Evolutionary conservation across 148 eudicot species (phyloP).

Genomic region (Spergularia marina): DNA sequence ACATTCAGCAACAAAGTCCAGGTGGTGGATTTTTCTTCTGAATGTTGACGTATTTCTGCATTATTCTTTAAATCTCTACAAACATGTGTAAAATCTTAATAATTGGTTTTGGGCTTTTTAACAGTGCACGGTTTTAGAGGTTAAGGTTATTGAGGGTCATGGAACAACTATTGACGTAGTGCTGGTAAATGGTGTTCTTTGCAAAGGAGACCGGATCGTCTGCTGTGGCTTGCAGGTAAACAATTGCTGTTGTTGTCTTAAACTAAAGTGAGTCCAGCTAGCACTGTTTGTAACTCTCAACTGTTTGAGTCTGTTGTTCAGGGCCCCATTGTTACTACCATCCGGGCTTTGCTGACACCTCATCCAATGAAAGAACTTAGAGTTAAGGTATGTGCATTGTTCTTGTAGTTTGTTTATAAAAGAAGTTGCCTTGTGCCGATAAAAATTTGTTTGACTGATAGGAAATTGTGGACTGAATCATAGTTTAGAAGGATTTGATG

Average conservation of each 20-base stretch:
- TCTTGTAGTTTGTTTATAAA: background rate
- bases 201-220: slow-evolving; percentile 89
- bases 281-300: too few species aligned
- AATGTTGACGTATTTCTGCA: background rate
- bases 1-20: slow-evolving; percentile 68
- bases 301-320: slow-evolving; percentile 21
- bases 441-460: too few species aligned
- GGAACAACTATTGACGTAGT: slow-evolving; percentile 93
- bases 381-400: slow-evolving; percentile 58
- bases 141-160: slow-evolving; percentile 89
- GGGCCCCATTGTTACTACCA: slow-evolving; percentile 86
- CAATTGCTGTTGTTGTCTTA: background rate
- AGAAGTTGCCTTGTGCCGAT: too few species aligned
- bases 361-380: slow-evolving; percentile 99
- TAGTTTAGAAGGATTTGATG: too few species aligned
- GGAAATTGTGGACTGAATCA: too few species aligned
- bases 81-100: slow-evolving; percentile 1
- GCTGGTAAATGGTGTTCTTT: slow-evolving; percentile 81
- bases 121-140: slow-evolving; percentile 99
- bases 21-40: slow-evolving; percentile 24
- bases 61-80: background rate
- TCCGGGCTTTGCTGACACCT: slow-evolving; percentile 86
- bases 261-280: background rate
- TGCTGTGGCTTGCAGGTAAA: slow-evolving; percentile 90
- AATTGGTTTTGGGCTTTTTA: slow-evolving; percentile 19